phyloP scores from a whole-genome alignment of 2,329 filamentous ascomycete genomes.

The Botrytis paeoniae region DNA sequence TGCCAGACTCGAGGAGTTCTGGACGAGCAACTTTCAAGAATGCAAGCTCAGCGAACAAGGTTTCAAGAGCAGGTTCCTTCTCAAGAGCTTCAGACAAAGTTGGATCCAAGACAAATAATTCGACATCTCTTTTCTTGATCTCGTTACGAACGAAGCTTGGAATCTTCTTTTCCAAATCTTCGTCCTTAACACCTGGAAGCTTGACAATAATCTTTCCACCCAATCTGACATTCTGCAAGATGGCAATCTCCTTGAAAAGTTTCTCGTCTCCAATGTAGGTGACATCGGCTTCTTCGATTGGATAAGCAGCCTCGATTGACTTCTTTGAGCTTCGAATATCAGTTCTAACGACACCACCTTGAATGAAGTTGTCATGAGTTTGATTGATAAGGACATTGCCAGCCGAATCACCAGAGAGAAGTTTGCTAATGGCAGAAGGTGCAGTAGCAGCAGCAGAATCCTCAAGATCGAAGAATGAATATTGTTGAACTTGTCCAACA shows the following conservation, averaged over 20 bases:
- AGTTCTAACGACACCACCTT: slow-evolving; percentile 76
- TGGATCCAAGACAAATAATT: slow-evolving; percentile 74
- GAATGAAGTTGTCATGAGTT: slow-evolving; percentile 62
- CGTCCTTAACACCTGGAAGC: slow-evolving; percentile 76
- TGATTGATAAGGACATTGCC: slow-evolving; percentile 60
- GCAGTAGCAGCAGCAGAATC: slow-evolving; percentile 65
- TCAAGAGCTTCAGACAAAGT: slow-evolving; percentile 65
- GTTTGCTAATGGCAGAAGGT: slow-evolving; percentile 55
- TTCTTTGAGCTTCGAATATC: slow-evolving; percentile 83
- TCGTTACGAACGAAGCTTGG: slow-evolving; percentile 67
- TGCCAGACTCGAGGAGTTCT: slow-evolving; percentile 57
- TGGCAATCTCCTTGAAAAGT: slow-evolving; percentile 73
- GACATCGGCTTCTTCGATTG: slow-evolving; percentile 74
- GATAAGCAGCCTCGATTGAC: slow-evolving; percentile 80
- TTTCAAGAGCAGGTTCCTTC: slow-evolving; percentile 58
- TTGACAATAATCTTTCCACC: slow-evolving; percentile 73
- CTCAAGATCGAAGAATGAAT: slow-evolving; percentile 91
- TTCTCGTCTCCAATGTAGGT: slow-evolving; percentile 76
- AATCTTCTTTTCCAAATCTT: slow-evolving; percentile 85
- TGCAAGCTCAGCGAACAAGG: slow-evolving; percentile 71
- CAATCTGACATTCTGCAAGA: slow-evolving; percentile 66
- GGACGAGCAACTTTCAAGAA: slow-evolving; percentile 78
- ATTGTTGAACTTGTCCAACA: slow-evolving; percentile 67
- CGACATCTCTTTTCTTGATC: slow-evolving; percentile 65
- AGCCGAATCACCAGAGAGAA: slow-evolving; percentile 70